These are phyloP conservation scores for Isochrysis galbana DNA, from an alignment of 78 protist genomes.

Conservation along the genomic window DNA sequence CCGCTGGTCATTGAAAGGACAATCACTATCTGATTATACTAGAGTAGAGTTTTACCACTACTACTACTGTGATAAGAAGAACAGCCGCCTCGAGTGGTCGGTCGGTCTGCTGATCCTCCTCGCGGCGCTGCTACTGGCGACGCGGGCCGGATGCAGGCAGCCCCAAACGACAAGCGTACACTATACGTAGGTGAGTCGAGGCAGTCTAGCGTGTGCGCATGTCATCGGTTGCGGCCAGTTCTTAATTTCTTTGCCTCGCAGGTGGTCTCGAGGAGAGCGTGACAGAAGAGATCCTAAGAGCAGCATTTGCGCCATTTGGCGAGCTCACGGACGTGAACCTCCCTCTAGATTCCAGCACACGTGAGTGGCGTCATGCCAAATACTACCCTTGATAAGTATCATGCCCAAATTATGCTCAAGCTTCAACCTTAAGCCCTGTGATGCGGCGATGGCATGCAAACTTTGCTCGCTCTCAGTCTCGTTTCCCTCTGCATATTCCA, in stretches of 20 bases:
- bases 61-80: no score
- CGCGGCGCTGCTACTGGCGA: no score
- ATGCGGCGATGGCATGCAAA: no score
- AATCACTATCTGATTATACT: no score
- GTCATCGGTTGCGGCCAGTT: neutral
- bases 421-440: neutral
- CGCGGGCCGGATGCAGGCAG: neutral
- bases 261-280: slow-evolving; percentile 82
- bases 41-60: no score
- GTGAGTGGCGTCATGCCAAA: neutral
- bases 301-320: slow-evolving; percentile 86
- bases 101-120: no score
- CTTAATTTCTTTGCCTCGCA: neutral
- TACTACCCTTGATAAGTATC: neutral
- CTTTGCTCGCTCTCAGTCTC: no score
- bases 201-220: neutral
- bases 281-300: slow-evolving; percentile 36
- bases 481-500: neutral
- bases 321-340: slow-evolving; percentile 63
- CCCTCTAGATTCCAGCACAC: slow-evolving; percentile 61
- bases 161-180: neutral
- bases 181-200: neutral
- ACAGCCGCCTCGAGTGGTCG: no score
- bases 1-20: no score
- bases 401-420: neutral